Evolutionary conservation across 441 rosid species (phyloP).

Genomic region (Oxalis stricta): DNA sequence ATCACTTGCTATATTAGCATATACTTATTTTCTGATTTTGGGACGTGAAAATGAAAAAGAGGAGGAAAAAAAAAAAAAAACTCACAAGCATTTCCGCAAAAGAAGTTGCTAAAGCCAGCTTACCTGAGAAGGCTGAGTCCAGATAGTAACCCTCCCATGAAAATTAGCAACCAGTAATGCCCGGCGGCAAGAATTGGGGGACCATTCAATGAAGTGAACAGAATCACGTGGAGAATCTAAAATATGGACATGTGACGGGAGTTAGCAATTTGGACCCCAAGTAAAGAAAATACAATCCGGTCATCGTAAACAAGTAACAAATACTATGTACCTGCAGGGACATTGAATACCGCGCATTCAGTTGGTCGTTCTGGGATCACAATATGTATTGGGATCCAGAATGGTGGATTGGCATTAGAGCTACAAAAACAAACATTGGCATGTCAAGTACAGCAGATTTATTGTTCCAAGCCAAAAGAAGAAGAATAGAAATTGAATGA

Average conservation of each 20-base stretch:
- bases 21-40: too few relatives aligned
- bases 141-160: constrained; percentile 91
- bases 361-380: constrained; percentile 96
- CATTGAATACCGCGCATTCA: constrained; percentile 85
- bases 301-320: not conserved
- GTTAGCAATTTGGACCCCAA: not conserved
- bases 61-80: constrained; percentile 2
- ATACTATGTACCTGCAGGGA: constrained; percentile 61
- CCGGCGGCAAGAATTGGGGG: constrained; percentile 89
- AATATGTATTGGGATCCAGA: constrained; percentile 97
- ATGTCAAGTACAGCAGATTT: too few relatives aligned
- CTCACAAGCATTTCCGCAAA: not conserved
- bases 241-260: constrained; percentile 10
- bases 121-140: constrained; percentile 97
- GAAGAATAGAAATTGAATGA: too few relatives aligned
- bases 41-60: too few relatives aligned
- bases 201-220: constrained; percentile 98
- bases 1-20: too few relatives aligned
- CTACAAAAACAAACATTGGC: constrained; percentile 22
- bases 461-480: not conserved
- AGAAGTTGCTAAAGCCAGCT: constrained; percentile 10
- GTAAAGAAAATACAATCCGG: not conserved
- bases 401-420: constrained; percentile 82
- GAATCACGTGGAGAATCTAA: constrained; percentile 99
- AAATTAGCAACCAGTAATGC: constrained; percentile 91